Conservation (phyloP, 306 rosid species). For the Potentilla sterilis region DNA sequence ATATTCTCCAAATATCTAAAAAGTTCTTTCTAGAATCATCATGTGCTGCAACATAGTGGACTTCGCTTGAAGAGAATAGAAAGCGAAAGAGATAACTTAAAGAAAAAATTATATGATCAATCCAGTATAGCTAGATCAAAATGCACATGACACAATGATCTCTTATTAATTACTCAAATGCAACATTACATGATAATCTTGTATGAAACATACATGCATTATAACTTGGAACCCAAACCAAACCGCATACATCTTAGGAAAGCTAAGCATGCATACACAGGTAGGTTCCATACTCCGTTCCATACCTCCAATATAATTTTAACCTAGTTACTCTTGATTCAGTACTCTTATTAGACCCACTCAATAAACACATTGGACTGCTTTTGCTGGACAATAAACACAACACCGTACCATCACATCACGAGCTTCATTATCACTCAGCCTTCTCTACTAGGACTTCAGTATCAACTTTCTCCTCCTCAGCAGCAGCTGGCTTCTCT, state of each 20-base stretch:
- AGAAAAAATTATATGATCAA: neutral
- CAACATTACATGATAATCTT: conserved; percentile 15
- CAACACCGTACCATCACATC: neutral
- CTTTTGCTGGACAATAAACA: neutral
- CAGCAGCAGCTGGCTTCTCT: conserved; percentile 28
- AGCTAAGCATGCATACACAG: neutral
- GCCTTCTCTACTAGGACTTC: conserved; percentile 31
- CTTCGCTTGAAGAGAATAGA: neutral
- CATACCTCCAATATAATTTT: neutral
- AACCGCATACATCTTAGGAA: neutral
- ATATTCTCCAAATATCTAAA: neutral
- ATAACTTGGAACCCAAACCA: conserved; percentile 12
- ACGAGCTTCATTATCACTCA: conserved; percentile 17
- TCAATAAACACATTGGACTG: neutral
- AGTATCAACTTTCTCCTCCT: conserved; percentile 29
- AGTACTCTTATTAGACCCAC: neutral
- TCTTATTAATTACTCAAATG: conserved; percentile 2
- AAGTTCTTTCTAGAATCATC: neutral
- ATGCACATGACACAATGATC: neutral
- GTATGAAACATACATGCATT: conserved; percentile 14
- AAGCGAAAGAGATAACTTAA: neutral
- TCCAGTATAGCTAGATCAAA: neutral
- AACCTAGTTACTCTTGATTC: neutral
- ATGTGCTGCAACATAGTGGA: neutral
- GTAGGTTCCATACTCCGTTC: conserved; percentile 6